Conservation (phyloP, 2,329 filamentous ascomycete species). For the Esteya vermicola region DNA sequence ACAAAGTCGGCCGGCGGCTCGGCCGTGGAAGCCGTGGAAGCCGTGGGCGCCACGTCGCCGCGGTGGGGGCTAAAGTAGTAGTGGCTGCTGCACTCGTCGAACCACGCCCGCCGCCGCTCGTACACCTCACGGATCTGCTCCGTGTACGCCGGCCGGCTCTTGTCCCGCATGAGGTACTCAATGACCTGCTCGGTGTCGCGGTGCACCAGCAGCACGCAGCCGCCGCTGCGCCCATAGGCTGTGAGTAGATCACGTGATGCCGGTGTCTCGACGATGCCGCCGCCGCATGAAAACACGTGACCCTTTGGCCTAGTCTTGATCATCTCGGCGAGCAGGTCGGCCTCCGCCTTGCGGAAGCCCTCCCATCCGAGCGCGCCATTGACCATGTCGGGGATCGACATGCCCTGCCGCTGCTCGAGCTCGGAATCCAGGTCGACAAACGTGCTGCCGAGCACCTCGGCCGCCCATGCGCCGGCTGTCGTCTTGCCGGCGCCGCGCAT, state of each 20-base stretch:
- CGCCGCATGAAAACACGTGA: slow-evolving; percentile 84
- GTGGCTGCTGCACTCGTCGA: slow-evolving; percentile 83
- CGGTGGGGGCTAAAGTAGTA: slow-evolving; percentile 73
- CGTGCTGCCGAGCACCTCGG: slow-evolving; percentile 57
- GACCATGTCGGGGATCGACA: slow-evolving; percentile 78
- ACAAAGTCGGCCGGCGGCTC: slow-evolving; percentile 52
- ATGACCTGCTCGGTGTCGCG: slow-evolving; percentile 80
- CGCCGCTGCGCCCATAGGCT: slow-evolving; percentile 59
- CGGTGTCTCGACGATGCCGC: slow-evolving; percentile 77
- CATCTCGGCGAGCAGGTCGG: slow-evolving; percentile 57
- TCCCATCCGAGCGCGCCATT: slow-evolving; percentile 63
- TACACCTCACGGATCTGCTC: slow-evolving; percentile 90
- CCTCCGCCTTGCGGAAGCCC: slow-evolving; percentile 68
- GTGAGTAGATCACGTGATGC: slow-evolving; percentile 64
- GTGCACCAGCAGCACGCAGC: slow-evolving; percentile 76
- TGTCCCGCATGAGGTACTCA: slow-evolving; percentile 75
- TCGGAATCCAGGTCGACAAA: slow-evolving; percentile 82
- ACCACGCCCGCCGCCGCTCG: slow-evolving; percentile 77
- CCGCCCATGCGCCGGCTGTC: slow-evolving; percentile 78
- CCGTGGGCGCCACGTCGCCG: slow-evolving; percentile 19
- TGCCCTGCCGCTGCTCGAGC: slow-evolving; percentile 58
- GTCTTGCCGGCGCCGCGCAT: slow-evolving; percentile 98
- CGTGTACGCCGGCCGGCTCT: slow-evolving; percentile 80
- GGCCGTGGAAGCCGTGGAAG: too few species aligned
- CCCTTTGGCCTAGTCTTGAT: slow-evolving; percentile 61